Percentiles rank a stretch among this genome's conserved stretches.
Evolutionary conservation across 768 basidiomycete genomes (phyloP).

Genomic region (Trametes gibbosa): DNA sequence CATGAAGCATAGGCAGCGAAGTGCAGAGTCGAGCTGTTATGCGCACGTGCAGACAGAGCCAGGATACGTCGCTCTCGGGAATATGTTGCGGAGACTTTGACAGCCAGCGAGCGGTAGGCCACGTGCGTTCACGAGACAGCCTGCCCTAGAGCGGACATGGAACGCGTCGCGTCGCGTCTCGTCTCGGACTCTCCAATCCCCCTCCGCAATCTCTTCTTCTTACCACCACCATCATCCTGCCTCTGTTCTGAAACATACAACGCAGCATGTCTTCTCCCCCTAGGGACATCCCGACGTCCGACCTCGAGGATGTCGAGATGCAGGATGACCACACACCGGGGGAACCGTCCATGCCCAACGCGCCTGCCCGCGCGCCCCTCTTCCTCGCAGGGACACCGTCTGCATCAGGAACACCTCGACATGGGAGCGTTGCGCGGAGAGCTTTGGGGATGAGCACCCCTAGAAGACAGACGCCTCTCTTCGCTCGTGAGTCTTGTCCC

Average conservation of each 20-base stretch:
- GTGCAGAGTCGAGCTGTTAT: too few relatives aligned
- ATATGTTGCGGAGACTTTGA: too few relatives aligned
- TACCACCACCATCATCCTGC: not conserved
- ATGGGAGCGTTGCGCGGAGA: slow-evolving; percentile 25
- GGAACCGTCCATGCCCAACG: slow-evolving; percentile 27
- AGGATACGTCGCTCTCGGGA: too few relatives aligned
- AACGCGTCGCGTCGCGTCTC: slow-evolving; percentile 21
- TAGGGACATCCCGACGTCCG: slow-evolving; percentile 30
- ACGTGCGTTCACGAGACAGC: slow-evolving; percentile 14
- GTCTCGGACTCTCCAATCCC: not conserved
- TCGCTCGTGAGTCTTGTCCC: slow-evolving; percentile 25
- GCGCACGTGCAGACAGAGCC: too few relatives aligned
- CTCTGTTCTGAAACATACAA: not conserved
- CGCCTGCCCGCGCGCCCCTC: slow-evolving; percentile 28
- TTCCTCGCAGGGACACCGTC: slow-evolving; percentile 33
- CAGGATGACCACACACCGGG: slow-evolving; percentile 16
- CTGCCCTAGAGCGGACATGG: slow-evolving; percentile 18
- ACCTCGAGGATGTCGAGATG: slow-evolving; percentile 31
- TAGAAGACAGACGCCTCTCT: slow-evolving; percentile 25
- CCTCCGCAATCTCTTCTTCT: too few relatives aligned
- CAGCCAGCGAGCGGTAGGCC: not conserved
- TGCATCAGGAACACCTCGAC: slow-evolving; percentile 26
- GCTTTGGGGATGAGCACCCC: slow-evolving; percentile 31
- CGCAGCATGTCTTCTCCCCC: slow-evolving; percentile 26
- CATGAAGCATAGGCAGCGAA: not conserved